A percentile compares a stretch with the other conserved stretches of the same genome.
These are phyloP conservation scores for Aspergillus puulaauensis DNA, from an alignment of 2,329 filamentous ascomycete genomes.

Conservation along the genomic window DNA sequence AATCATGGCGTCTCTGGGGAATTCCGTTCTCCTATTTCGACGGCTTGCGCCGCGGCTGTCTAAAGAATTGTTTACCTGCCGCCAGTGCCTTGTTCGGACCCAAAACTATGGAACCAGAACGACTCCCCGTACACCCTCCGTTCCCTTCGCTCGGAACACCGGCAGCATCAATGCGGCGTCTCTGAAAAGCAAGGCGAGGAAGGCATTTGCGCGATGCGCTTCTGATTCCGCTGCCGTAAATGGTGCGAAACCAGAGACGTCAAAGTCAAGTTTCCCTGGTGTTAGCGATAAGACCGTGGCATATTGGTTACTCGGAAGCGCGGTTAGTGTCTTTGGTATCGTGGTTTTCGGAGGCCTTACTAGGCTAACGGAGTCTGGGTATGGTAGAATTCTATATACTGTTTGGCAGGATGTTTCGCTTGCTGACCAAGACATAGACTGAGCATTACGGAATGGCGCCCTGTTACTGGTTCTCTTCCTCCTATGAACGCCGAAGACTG, in stretches of 20 bases:
- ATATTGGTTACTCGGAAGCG: slow-evolving; percentile 90
- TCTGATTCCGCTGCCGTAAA: slow-evolving; percentile 21
- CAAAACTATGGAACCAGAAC: slow-evolving; percentile 30
- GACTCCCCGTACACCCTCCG: slow-evolving; percentile 31
- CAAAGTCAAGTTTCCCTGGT: slow-evolving; percentile 52
- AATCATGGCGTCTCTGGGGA: slow-evolving; percentile 35
- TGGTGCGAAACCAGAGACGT: slow-evolving; percentile 22
- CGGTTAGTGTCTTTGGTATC: slow-evolving; percentile 92
- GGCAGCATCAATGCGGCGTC: slow-evolving; percentile 25
- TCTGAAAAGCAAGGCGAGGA: slow-evolving; percentile 25
- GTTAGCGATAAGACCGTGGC: slow-evolving; percentile 74
- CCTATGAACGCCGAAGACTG: slow-evolving; percentile 77
- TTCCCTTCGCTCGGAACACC: slow-evolving; percentile 26
- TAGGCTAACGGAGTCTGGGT: slow-evolving; percentile 93
- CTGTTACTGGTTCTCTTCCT: slow-evolving; percentile 87
- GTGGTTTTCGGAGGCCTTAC: slow-evolving; percentile 94
- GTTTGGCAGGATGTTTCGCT: background rate
- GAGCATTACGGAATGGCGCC: slow-evolving; percentile 98
- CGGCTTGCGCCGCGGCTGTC: slow-evolving; percentile 37
- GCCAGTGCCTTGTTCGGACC: slow-evolving; percentile 38
- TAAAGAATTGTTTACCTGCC: slow-evolving; percentile 42
- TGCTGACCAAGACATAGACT: slow-evolving; percentile 56
- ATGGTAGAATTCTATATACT: background rate
- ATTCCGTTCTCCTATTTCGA: slow-evolving; percentile 32
- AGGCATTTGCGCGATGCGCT: slow-evolving; percentile 27